Evolutionary conservation across 176 grass and related monocot genomes (phyloP), one percentile per base, ranked within the genome.

Genomic region (Lolium perenne): DNA sequence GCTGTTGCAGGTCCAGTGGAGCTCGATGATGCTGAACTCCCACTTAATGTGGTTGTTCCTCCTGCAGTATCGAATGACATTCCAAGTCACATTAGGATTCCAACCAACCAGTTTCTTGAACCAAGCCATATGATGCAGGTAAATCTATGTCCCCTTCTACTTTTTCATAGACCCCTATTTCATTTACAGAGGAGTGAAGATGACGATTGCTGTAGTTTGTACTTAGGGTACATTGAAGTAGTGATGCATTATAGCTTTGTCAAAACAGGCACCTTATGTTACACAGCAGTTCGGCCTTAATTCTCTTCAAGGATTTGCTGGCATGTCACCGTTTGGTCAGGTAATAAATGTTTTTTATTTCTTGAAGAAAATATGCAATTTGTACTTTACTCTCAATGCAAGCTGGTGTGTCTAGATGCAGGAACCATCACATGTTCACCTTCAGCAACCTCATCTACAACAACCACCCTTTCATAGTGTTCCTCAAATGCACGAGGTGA

Each of bases 101-200:
- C 79, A 75, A 78, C 95, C 26, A 91, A 83, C 78, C 91, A 91
- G 49, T 95, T 95, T 79, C 87, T 95, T 86, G 81, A 82, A 41
- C 78, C 91, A 84, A 91, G 57, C 66, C 92, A 90, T 81, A 79
- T 95, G 16, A 93, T 97, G 84, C 95, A 97, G 95, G 95, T 97
- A 84, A 60, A 53, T 26, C 71, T 89, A 11, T 78, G 17, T 15
- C 76, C 22, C 25, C 20, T 74, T 83, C 66, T 74, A 5, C 17
- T 6, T 66, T 86, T 50, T 25, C 32, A 22, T 67, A 29, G 5
- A 76, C 58, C 2, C 74, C n/a, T 84, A 15, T 35, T 76, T 38
- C 5, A 21, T 64, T 50, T 61, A 87, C 64, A 63, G 3, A 84
- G 2, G 23, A 69, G 20, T 80, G 17, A 57, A 61, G 12, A 7